Conservation (phyloP, 2,329 filamentous ascomycete species). For the Calonectria pteridis region DNA sequence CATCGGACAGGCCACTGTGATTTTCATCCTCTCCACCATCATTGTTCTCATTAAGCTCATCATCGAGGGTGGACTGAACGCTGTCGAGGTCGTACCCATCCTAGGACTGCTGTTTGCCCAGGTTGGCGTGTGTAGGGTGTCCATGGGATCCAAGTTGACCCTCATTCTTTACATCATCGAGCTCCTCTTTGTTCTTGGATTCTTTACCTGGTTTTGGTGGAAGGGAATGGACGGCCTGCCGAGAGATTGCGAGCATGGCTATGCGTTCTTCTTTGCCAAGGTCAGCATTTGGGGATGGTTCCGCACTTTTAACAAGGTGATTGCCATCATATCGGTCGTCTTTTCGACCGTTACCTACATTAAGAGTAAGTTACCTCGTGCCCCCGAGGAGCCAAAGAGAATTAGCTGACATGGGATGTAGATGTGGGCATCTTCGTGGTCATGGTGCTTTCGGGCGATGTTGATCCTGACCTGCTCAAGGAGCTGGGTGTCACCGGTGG, state of each 20-base stretch:
- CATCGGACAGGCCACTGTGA: slow-evolving; percentile 11
- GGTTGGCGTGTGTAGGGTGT: slow-evolving; percentile 17
- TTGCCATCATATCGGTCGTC: slow-evolving; percentile 11
- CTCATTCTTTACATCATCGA: slow-evolving; percentile 11
- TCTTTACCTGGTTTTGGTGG: slow-evolving; percentile 21
- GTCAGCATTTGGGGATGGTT: slow-evolving; percentile 24
- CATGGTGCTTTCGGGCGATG: not conserved
- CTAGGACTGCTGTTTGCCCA: slow-evolving; percentile 13
- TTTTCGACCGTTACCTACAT: slow-evolving; percentile 1
- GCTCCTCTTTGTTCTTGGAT: slow-evolving; percentile 5
- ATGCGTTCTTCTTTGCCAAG: slow-evolving; percentile 22
- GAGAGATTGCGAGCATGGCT: not conserved
- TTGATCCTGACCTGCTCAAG: slow-evolving; percentile 8
- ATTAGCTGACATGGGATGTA: not conserved
- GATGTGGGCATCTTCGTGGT: slow-evolving; percentile 1
- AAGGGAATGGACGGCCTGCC: slow-evolving; percentile 16
- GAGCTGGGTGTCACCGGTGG: not conserved
- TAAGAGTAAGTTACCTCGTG: not conserved
- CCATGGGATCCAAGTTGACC: slow-evolving; percentile 11
- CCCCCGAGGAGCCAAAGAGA: too few species aligned
- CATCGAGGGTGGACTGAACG: not conserved
- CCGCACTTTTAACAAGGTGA: slow-evolving; percentile 11
- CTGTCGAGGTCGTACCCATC: slow-evolving; percentile 18
- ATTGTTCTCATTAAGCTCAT: not conserved
- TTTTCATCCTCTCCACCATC: slow-evolving; percentile 11